Evolutionary conservation across 306 rosid species (phyloP), one percentile per base, ranked within the genome.

Genomic region (Castanea sativa): DNA sequence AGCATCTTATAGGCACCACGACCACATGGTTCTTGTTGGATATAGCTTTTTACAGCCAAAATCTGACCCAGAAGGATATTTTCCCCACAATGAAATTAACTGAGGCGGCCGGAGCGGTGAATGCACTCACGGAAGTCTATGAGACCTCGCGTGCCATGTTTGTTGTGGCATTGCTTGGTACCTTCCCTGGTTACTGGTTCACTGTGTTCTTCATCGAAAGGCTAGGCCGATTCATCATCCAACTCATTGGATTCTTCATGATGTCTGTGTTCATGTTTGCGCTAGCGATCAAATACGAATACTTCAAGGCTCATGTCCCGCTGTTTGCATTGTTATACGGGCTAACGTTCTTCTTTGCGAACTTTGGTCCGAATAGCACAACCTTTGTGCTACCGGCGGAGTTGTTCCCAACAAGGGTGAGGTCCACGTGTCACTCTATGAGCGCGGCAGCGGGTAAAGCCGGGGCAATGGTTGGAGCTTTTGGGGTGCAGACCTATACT

Each of bases 121-220:
- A 78, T 19, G 94, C 97, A 0, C 33, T 90, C 0, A 12, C 1
- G 0, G 98, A 93, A 59, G 86, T 93, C 10, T 91, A 74, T 27
- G 69, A 88, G 38, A 93, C 93, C 1, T 87, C 97, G 0, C 88
- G 85, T 16, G 97, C 94, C 64, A 93, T 93, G 97, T 87, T 93
- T 55, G 69, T 91, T 2, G 73, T 93, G 1, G 97, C 97, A 0
- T 52, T 93, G 75, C 41, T 87, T 0, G 98, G 97, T 1, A 88
- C 94, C 1, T 93, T 90, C 73, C 94, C 94, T 0, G 93, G 97
- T 1, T 93, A 91, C 45, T 93, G 98, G 98, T 86, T 93, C 85
- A 90, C 94, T 0, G 94, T 93, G 1, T 20, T 72, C 65, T 83
- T 88, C 77, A 91, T 93, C 18, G 93, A 91, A 64, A 90, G 69